These are phyloP conservation scores for Crithidia sp. DNA, from an alignment of 208 protist genomes.

Conservation along the genomic window DNA sequence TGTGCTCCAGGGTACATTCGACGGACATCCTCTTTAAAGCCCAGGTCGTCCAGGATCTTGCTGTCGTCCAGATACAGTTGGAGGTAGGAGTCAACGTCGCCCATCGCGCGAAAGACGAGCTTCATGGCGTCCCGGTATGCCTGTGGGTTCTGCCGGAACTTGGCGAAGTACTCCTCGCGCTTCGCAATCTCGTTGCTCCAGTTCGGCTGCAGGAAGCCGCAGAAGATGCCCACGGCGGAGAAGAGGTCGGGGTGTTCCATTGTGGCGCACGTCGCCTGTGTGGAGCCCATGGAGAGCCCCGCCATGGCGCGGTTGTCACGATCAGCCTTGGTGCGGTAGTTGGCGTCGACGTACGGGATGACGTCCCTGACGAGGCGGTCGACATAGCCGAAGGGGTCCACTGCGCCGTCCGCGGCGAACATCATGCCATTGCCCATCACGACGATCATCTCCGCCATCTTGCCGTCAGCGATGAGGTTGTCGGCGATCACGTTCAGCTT, in stretches of 20 bases:
- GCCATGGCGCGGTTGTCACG: conserved; percentile 33
- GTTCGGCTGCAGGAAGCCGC: conserved; percentile 27
- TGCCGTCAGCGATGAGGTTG: conserved; percentile 38
- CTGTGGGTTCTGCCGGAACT: conserved; percentile 10
- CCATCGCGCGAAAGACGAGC: conserved; percentile 31
- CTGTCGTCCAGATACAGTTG: conserved; percentile 23
- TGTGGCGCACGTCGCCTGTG: conserved; percentile 27
- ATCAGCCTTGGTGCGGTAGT: conserved; percentile 33
- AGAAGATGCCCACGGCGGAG: conserved; percentile 36
- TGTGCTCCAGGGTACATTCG: conserved; percentile 24
- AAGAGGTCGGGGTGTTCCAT: conserved; percentile 34
- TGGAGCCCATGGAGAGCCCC: conserved; percentile 43
- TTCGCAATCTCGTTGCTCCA: conserved; percentile 19
- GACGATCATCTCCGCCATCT: conserved; percentile 31
- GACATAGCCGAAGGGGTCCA: conserved; percentile 21
- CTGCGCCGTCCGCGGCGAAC: background rate
- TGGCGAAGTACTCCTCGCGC: conserved; percentile 17
- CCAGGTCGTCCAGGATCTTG: conserved; percentile 18
- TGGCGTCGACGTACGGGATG: conserved; percentile 38
- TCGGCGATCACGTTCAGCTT: conserved; percentile 47
- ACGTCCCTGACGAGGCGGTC: conserved; percentile 33
- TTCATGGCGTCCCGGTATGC: conserved; percentile 30
- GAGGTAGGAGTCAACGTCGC: conserved; percentile 15
- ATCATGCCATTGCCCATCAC: conserved; percentile 37
- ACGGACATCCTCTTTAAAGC: conserved; percentile 13